These are phyloP conservation scores for Zarea fungicola DNA, from an alignment of 2,329 filamentous ascomycete species.

Conservation along the genomic window DNA sequence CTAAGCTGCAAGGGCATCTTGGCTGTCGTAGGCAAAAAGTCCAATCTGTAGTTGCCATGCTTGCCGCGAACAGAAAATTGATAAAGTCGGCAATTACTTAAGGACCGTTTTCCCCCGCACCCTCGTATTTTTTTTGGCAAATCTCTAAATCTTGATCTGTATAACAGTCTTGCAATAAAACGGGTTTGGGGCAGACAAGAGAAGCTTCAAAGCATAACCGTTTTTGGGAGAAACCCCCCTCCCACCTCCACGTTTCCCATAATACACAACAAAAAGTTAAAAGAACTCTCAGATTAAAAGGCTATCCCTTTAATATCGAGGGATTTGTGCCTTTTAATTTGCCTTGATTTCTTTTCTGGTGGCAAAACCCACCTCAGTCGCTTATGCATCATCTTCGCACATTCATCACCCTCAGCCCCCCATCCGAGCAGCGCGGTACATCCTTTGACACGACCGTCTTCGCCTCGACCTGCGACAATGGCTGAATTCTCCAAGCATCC, in stretches of 20 bases:
- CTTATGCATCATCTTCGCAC: slow-evolving; percentile 19
- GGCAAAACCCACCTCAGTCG: not conserved
- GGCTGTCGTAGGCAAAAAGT: not conserved
- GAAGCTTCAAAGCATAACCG: too few species aligned
- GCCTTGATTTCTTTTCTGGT: not conserved
- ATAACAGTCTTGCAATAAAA: too few species aligned
- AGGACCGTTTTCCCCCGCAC: too few species aligned
- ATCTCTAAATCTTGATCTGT: too few species aligned
- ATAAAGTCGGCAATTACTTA: slow-evolving; percentile 5
- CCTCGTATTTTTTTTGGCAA: too few species aligned
- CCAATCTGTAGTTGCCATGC: not conserved
- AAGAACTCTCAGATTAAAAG: too few species aligned
- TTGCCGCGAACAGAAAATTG: not conserved
- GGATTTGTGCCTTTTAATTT: too few species aligned
- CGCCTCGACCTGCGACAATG: slow-evolving; percentile 22
- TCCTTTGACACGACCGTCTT: slow-evolving; percentile 2
- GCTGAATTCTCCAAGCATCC: slow-evolving; percentile 49
- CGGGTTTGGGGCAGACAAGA: too few species aligned
- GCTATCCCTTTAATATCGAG: too few species aligned
- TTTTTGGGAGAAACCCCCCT: too few species aligned
- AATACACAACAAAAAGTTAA: too few species aligned
- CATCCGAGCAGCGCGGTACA: slow-evolving; percentile 16
- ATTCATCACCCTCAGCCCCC: slow-evolving; percentile 13
- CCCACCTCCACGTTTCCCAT: too few species aligned
- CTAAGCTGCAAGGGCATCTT: not conserved